A percentile compares a stretch with the other conserved stretches of the same genome.
These are phyloP conservation scores for Ramaria sp. DNA, from an alignment of 768 basidiomycete species.

Conservation along the genomic window DNA sequence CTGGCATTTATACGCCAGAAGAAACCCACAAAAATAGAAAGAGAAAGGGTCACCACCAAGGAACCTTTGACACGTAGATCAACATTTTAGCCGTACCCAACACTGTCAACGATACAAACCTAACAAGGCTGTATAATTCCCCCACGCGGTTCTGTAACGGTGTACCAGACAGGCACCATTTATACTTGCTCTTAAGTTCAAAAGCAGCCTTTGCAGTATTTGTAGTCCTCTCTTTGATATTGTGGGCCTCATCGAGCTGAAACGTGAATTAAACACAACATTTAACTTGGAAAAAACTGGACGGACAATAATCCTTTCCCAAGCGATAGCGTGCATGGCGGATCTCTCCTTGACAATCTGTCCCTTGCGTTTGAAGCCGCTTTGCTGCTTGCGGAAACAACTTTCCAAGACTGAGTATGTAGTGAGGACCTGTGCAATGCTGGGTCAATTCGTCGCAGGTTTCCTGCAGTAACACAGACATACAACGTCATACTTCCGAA, in stretches of 20 bases:
- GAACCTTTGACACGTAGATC: conserved; percentile 30
- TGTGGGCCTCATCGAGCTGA: conserved; percentile 92
- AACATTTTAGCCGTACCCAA: neutral
- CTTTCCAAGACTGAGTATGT: conserved; percentile 87
- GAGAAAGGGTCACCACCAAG: conserved; percentile 89
- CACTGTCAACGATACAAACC: conserved; percentile 20
- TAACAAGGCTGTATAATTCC: conserved; percentile 88
- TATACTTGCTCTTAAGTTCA: conserved; percentile 65
- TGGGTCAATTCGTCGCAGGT: neutral
- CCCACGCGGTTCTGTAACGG: conserved; percentile 98
- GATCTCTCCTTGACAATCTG: conserved; percentile 81
- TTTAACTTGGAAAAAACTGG: neutral
- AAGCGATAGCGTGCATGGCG: conserved; percentile 71
- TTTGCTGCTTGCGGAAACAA: conserved; percentile 85
- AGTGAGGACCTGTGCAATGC: conserved; percentile 50
- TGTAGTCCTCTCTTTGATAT: conserved; percentile 90
- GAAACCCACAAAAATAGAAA: conserved; percentile 72
- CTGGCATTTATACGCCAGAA: neutral
- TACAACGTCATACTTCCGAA: conserved; percentile 84
- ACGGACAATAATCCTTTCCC: conserved; percentile 71
- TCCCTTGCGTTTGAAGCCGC: conserved; percentile 83
- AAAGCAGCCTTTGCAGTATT: conserved; percentile 98
- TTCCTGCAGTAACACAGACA: conserved; percentile 16
- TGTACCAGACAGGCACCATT: conserved; percentile 96
- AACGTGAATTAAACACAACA: neutral